Evolutionary conservation across 768 basidiomycete species (phyloP), one percentile per base, ranked within the genome.

Genomic region (Suillus spraguei): DNA sequence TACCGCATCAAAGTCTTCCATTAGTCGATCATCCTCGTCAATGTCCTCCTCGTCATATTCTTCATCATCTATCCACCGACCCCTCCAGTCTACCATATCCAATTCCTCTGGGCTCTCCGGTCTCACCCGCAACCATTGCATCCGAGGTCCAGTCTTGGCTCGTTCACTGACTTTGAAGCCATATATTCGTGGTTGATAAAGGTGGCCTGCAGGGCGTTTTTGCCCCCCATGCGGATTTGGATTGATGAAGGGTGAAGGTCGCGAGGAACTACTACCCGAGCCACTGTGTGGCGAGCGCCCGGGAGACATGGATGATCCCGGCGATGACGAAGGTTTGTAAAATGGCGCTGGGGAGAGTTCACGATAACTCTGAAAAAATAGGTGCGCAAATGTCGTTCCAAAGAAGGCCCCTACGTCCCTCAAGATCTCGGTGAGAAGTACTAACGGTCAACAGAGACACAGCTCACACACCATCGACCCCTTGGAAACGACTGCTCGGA

Each of bases 331-430:
- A n/a, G 87, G 83, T 67, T 91, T 92, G 86, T 87, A 95, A 79
- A 95, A 98, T 2, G 96, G 94, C 32, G 94, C 93, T 0, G 96
- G 92, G 10, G 94, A 88, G n/a, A 96, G 85, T 74, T 97, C 95
- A 32, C 93, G 92, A 79, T 97, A 99, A 66, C 92, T 95, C 73
- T 99, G 95, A 84, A 99, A 99, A 80, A 99, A 97, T 32, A 99
- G 83, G 71, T 98, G 95, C 1, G 96, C 83, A 76, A 99, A 99
- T n/a, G 97, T 98, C 0, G 97, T 99, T 24, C 97, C 97, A 80
- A 99, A 99, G 80, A 98, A 99, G 13, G 97, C 97, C 66, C 97
- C 96, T 98, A 66, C 41, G 64, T 67, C 66, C 66, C 63, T 69
- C 66, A 44, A 66, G 67, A 66, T 28, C 56, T 54, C 61, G 66